phyloP scores from a whole-genome alignment of 2,329 filamentous ascomycete genomes.

The Sporothrix brasiliensis region DNA sequence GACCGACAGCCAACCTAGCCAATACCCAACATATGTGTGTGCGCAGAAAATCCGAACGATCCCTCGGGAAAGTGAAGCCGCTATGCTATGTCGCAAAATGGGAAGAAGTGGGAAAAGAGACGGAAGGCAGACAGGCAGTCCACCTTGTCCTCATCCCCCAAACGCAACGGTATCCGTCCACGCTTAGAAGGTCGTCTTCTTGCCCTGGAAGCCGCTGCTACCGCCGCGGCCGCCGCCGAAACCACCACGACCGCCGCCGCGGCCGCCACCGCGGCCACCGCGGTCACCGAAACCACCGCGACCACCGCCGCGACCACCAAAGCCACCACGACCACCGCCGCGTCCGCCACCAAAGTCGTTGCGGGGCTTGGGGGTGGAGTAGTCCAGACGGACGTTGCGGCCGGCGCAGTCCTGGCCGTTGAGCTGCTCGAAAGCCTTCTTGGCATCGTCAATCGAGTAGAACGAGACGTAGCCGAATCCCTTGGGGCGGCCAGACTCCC shows the following conservation, averaged over 20 bases:
- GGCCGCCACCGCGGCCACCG: slow-evolving; percentile 53
- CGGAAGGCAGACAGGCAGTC: background rate
- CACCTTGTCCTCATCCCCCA: background rate
- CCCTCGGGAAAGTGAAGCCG: slow-evolving; percentile 45
- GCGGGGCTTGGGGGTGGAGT: slow-evolving; percentile 66
- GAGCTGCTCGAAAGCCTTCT: slow-evolving; percentile 66
- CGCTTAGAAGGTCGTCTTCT: slow-evolving; percentile 66
- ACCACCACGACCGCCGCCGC: slow-evolving; percentile 58
- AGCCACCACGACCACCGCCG: slow-evolving; percentile 37
- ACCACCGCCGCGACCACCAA: slow-evolving; percentile 51
- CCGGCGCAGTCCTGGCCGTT: slow-evolving; percentile 67
- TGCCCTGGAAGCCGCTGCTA: slow-evolving; percentile 71
- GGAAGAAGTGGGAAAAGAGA: slow-evolving; percentile 14
- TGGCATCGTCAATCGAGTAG: slow-evolving; percentile 78
- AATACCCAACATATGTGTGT: slow-evolving; percentile 43
- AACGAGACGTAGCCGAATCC: slow-evolving; percentile 92
- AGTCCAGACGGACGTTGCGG: slow-evolving; percentile 82
- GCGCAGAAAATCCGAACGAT: slow-evolving; percentile 38
- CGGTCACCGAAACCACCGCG: slow-evolving; percentile 55
- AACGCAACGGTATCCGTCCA: background rate
- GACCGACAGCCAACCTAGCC: slow-evolving; percentile 63
- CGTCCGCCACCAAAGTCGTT: slow-evolving; percentile 52
- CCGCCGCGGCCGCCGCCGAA: slow-evolving; percentile 47
- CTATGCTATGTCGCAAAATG: slow-evolving; percentile 6
- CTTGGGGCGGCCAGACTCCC: slow-evolving; percentile 81